Conservation (phyloP, 1,139 yeast genomes). For the Yamadazyma sp. region DNA sequence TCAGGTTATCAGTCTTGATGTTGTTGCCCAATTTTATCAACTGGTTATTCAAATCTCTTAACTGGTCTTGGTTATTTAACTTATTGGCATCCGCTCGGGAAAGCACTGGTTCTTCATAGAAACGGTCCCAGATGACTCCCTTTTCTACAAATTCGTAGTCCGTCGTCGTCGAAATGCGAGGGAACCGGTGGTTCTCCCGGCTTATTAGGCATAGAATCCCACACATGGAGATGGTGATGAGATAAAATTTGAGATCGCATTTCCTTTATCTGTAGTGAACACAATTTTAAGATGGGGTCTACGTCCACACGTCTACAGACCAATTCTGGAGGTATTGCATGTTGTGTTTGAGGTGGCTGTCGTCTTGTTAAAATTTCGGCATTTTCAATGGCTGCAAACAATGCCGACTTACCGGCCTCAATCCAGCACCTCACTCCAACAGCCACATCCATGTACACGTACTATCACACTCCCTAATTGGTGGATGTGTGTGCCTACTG, state of each 20-base stretch:
- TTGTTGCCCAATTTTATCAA: conserved; percentile 29
- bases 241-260: conserved; percentile 4
- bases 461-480: no score
- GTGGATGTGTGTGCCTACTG: no score
- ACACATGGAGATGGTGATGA: conserved; percentile 20
- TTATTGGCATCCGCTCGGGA: conserved; percentile 24
- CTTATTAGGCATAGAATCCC: conserved; percentile 20
- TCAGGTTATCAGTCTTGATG: conserved; percentile 24
- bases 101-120: conserved; percentile 18
- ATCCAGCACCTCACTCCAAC: no score
- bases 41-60: conserved; percentile 23
- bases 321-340: no score
- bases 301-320: no score
- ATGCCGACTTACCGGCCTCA: no score
- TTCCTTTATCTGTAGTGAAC: neutral
- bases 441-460: no score
- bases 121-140: conserved; percentile 15
- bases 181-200: conserved; percentile 6
- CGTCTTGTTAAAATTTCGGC: no score
- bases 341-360: no score
- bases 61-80: conserved; percentile 23
- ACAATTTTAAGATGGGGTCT: no score
- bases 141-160: conserved; percentile 25
- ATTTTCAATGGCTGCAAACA: neutral
- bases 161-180: conserved; percentile 2